Evolutionary conservation across 106 monocot genomes (phyloP).

Genomic region (Amphibolis antarctica): DNA sequence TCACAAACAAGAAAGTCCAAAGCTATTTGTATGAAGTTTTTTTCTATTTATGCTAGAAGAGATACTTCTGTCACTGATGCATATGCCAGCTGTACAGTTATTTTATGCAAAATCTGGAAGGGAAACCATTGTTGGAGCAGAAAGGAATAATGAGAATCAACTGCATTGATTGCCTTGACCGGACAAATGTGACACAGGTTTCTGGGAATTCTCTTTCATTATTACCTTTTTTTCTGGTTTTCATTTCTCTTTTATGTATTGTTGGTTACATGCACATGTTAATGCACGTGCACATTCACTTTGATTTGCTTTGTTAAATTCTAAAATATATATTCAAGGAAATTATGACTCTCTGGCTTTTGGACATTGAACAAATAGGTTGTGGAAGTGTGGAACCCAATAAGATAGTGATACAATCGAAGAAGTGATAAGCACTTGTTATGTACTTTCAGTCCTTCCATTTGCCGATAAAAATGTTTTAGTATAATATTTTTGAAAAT

Average conservation of each 20-base stretch:
- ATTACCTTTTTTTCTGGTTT: background rate
- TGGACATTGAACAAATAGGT: too few species aligned
- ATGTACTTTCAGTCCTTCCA: too few species aligned
- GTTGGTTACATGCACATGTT: too few species aligned
- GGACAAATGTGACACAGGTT: slow-evolving; percentile 99
- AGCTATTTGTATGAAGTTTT: background rate
- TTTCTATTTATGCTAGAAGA: background rate
- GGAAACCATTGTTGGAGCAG: slow-evolving; percentile 55
- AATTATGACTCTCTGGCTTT: too few species aligned
- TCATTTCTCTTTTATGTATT: background rate
- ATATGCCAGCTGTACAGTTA: slow-evolving; percentile 97
- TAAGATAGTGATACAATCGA: too few species aligned
- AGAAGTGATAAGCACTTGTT: too few species aligned
- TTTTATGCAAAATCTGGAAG: slow-evolving; percentile 59
- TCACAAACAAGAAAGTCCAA: background rate
- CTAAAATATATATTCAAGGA: too few species aligned
- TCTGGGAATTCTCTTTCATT: slow-evolving; percentile 1
- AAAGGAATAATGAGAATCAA: slow-evolving; percentile 63
- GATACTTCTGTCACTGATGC: slow-evolving; percentile 26
- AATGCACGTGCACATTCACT: too few species aligned
- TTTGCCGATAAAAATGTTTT: too few species aligned
- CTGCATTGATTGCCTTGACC: slow-evolving; percentile 95
- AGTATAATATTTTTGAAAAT: too few species aligned
- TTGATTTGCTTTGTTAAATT: too few species aligned
- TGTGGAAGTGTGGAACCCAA: too few species aligned